Percentiles rank a stretch among this genome's conserved stretches.
These are phyloP conservation scores for Globisporangium abappressorium DNA, from an alignment of 352 stramenopile species.

Conservation along the genomic window DNA sequence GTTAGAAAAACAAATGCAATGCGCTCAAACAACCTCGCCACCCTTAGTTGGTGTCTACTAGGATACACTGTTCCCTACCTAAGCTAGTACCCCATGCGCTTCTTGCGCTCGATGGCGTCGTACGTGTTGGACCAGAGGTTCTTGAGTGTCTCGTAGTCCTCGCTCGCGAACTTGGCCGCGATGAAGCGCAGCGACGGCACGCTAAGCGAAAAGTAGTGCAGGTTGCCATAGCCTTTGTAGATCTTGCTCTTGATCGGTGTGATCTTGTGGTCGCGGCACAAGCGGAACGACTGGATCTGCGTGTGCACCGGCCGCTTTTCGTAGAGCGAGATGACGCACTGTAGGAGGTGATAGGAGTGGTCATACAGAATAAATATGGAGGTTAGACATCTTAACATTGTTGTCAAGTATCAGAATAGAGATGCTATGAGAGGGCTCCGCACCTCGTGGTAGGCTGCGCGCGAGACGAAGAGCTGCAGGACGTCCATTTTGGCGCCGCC, in stretches of 20 bases:
- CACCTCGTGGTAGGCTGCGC: conserved; percentile 79
- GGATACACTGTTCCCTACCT: no score
- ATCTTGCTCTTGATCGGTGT: conserved; percentile 87
- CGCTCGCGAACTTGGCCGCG: conserved; percentile 79
- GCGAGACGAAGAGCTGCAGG: conserved; percentile 81
- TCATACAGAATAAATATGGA: background rate
- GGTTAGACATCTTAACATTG: background rate
- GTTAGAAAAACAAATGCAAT: background rate
- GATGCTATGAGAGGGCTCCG: background rate
- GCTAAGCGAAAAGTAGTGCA: conserved; percentile 83
- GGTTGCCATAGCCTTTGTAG: conserved; percentile 83
- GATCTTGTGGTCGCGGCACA: conserved; percentile 83
- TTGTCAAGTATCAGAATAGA: background rate
- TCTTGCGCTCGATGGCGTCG: conserved; percentile 81
- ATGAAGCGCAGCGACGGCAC: conserved; percentile 81
- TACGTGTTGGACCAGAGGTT: conserved; percentile 80
- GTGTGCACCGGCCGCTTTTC: conserved; percentile 80
- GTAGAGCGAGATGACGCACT: conserved; percentile 84
- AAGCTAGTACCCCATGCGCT: conserved; percentile 48
- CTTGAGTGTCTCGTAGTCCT: conserved; percentile 81
- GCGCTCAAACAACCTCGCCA: background rate
- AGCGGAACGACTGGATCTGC: conserved; percentile 80
- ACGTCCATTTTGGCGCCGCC: conserved; percentile 79
- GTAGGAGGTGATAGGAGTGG: background rate
- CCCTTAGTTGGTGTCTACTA: background rate